phyloP scores from a whole-genome alignment of 352 stramenopile genomes.

The Pythium chondricola region DNA sequence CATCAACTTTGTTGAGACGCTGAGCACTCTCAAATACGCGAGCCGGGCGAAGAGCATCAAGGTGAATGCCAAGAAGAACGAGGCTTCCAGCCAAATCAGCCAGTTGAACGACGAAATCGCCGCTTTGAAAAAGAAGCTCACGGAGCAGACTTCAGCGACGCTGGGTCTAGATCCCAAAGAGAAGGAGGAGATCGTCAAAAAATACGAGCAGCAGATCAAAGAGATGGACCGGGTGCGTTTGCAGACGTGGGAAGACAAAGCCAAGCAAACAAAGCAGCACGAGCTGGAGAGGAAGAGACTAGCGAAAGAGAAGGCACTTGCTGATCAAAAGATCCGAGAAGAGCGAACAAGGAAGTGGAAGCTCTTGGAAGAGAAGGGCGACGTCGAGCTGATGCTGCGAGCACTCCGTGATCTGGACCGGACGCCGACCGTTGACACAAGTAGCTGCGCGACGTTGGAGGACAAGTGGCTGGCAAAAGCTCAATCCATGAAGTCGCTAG shows the following conservation, averaged over 20 bases:
- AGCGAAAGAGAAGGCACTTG: slow-evolving; percentile 68
- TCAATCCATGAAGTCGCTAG: slow-evolving; percentile 51
- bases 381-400: slow-evolving; percentile 75
- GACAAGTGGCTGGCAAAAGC: slow-evolving; percentile 53
- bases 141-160: slow-evolving; percentile 59
- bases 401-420: slow-evolving; percentile 62
- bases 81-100: slow-evolving; percentile 86
- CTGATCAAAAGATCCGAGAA: slow-evolving; percentile 74
- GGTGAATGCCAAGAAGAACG: slow-evolving; percentile 91
- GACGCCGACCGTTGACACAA: not conserved
- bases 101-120: slow-evolving; percentile 89
- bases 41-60: slow-evolving; percentile 93
- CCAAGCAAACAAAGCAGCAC: slow-evolving; percentile 80
- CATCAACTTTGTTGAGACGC: slow-evolving; percentile 93
- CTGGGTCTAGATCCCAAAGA: slow-evolving; percentile 75
- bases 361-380: slow-evolving; percentile 74
- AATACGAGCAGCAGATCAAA: slow-evolving; percentile 86
- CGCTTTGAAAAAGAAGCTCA: slow-evolving; percentile 81
- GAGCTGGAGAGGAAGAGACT: slow-evolving; percentile 80
- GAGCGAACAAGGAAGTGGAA: slow-evolving; percentile 83
- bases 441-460: slow-evolving; percentile 18
- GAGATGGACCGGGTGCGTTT: slow-evolving; percentile 82
- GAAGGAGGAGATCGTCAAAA: slow-evolving; percentile 84
- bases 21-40: slow-evolving; percentile 95
- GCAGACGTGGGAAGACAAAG: slow-evolving; percentile 88